phyloP scores from a whole-genome alignment of 2,329 filamentous ascomycete species.

The Phaeosphaeria sp. region DNA sequence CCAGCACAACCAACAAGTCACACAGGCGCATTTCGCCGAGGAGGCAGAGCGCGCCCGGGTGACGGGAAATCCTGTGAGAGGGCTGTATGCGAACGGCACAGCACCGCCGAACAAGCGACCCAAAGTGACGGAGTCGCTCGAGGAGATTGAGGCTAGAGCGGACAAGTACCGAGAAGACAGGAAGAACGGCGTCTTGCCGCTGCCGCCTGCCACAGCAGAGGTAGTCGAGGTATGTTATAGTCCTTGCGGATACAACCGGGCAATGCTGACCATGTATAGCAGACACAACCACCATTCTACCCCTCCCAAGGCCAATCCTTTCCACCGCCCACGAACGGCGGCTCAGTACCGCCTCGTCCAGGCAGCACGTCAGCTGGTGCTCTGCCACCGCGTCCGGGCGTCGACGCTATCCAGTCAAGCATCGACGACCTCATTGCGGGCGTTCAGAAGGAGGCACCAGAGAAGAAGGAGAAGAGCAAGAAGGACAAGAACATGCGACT shows the following conservation, averaged over 20 bases:
- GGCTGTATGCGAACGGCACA: constrained; percentile 47
- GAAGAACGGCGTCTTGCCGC: constrained; percentile 50
- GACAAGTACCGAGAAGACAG: constrained; percentile 56
- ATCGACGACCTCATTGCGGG: constrained; percentile 60
- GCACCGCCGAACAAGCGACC: constrained; percentile 62
- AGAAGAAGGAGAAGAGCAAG: constrained; percentile 62
- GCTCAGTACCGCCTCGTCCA: constrained; percentile 47
- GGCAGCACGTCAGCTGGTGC: constrained; percentile 19
- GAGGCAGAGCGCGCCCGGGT: constrained; percentile 81
- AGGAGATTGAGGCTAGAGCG: constrained; percentile 80
- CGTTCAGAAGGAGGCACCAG: constrained; percentile 52
- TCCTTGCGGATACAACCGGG: background rate
- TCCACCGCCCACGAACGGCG: constrained; percentile 8
- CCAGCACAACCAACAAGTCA: constrained; percentile 84
- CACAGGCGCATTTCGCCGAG: constrained; percentile 82
- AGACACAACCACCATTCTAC: constrained; percentile 31
- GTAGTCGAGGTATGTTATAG: background rate
- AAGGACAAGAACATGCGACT: constrained; percentile 69
- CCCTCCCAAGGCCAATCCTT: constrained; percentile 21
- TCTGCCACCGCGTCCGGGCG: background rate
- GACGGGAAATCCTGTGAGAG: constrained; percentile 81
- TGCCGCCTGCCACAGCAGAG: constrained; percentile 52
- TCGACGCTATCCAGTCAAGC: constrained; percentile 47
- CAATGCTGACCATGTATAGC: constrained; percentile 12
- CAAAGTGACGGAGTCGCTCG: constrained; percentile 72